Conservation (phyloP, 1,139 yeast species). For the Candida frijolesensis region DNA sequence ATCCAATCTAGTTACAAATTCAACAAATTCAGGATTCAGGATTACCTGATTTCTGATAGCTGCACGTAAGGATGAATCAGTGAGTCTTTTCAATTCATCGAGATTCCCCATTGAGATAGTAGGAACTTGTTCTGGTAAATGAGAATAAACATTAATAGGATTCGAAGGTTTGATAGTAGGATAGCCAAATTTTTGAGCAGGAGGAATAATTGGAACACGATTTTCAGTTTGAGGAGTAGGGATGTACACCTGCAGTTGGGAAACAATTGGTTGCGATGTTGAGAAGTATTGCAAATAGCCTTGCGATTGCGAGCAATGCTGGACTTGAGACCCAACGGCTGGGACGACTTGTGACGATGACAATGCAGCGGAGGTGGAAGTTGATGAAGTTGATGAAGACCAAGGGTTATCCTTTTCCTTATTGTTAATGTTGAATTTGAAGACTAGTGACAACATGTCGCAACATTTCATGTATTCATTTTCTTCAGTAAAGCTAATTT, state of each 20-base stretch:
- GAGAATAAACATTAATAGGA: conserved; percentile 1
- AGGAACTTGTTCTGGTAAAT: conserved; percentile 2
- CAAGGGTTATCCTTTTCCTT: neutral
- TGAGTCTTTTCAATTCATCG: conserved; percentile 14
- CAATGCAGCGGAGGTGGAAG: neutral
- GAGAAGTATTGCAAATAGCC: neutral
- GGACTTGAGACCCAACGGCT: neutral
- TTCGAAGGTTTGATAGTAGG: conserved; percentile 3
- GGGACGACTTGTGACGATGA: neutral
- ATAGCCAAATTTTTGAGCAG: conserved; percentile 1
- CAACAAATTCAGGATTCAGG: conserved; percentile 12
- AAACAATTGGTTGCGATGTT: neutral
- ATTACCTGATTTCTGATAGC: conserved; percentile 15
- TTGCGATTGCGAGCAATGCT: neutral
- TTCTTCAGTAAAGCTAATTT: conserved; percentile 19
- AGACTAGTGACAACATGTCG: conserved; percentile 5
- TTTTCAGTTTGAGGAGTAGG: neutral
- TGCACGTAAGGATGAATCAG: conserved; percentile 16
- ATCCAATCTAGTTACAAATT: conserved; percentile 14
- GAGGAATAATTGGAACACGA: neutral
- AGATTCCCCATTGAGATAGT: conserved; percentile 6
- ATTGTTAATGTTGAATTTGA: conserved; percentile 5
- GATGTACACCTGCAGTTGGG: neutral
- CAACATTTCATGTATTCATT: conserved; percentile 17
- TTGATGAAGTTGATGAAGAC: neutral